phyloP scores from a whole-genome alignment of 768 basidiomycete genomes.

The Lactarius sp. region DNA sequence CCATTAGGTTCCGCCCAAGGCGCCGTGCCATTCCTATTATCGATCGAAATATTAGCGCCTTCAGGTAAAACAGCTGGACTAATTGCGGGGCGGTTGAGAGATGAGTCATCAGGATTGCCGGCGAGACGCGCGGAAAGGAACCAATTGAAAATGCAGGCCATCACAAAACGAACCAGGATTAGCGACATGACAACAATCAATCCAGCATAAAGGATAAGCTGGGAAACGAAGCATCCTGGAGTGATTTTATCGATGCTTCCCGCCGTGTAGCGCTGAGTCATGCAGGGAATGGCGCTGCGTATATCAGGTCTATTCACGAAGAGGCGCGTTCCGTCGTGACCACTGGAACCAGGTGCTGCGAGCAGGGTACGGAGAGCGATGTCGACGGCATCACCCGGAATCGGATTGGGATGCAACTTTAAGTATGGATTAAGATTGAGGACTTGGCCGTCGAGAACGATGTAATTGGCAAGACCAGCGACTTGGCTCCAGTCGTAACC shows the following conservation, averaged over 20 bases:
- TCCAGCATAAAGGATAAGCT: constrained; percentile 83
- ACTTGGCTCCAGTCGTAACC: constrained; percentile 95
- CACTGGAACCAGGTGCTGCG: constrained; percentile 44
- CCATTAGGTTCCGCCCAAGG: constrained; percentile 77
- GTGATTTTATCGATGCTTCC: constrained; percentile 97
- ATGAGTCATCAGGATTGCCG: constrained; percentile 62
- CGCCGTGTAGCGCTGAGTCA: constrained; percentile 81
- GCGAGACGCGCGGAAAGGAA: constrained; percentile 83
- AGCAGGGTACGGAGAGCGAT: constrained; percentile 74
- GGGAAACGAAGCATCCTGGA: constrained; percentile 90
- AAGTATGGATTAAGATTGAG: constrained; percentile 91
- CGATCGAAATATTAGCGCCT: constrained; percentile 90
- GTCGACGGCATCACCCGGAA: constrained; percentile 77
- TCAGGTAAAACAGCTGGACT: constrained; percentile 95
- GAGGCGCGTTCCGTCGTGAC: constrained; percentile 87
- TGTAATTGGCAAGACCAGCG: constrained; percentile 58
- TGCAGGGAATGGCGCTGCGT: constrained; percentile 67
- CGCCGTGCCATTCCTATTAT: constrained; percentile 87
- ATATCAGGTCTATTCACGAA: constrained; percentile 71
- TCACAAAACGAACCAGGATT: constrained; percentile 85
- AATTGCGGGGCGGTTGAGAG: constrained; percentile 79
- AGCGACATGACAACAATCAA: constrained; percentile 88
- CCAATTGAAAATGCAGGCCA: constrained; percentile 98
- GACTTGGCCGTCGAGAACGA: constrained; percentile 91
- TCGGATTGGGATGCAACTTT: constrained; percentile 56